Base-by-base conservation (phyloP, 1,139 yeast species). In the Meyerozyma sp. region DNA sequence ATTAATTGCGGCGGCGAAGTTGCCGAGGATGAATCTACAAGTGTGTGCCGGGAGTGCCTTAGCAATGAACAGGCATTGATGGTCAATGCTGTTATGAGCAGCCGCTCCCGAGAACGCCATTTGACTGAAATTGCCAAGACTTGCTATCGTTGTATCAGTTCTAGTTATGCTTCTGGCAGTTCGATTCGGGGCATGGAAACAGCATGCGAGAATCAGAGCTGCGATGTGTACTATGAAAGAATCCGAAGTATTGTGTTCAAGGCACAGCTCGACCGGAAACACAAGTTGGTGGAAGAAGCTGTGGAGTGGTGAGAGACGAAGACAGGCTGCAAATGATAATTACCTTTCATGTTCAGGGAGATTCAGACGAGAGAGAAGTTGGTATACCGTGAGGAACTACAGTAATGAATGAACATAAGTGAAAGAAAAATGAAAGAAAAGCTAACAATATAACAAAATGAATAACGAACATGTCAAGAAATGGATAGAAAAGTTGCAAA, bases 11-110 rank as follows among this genome's bases (percentile, higher is more conserved):
- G 65, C 1, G 44, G 26, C 7, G 50, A 49, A 36, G 34, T 51
- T 23, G 36, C 13, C 8, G 27, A 35, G 14, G 6, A 7, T 8
- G 39, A 35, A 13, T 43, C 45, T 40, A 43, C 40, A 9, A 34
- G 44, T 18, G 37, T 66, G 10, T 68, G 73, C 47, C 28, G 32
- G 1, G 43, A 47, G 1, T 68, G 73, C 43, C 42, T 40, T 1
- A 26, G 35, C 1, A 47, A 62, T 30, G 59, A 60, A 40, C 51
- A 55, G 26, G 50, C 52, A 21, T 41, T 65, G 20, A 47, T 60
- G 4, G 40, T 60, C 5, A 49, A 57, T 23, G 46, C 59, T 14
- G 42, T 51, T 9, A 47, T 57, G 58, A 46, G 51, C 8, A 38
- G 46, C 29, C 51, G 57, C 35, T 44, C 36, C 13, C 42, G 42